phyloP scores from a whole-genome alignment of 495 filamentous ascomycete genomes.

The Hypoxylon cercidicola region DNA sequence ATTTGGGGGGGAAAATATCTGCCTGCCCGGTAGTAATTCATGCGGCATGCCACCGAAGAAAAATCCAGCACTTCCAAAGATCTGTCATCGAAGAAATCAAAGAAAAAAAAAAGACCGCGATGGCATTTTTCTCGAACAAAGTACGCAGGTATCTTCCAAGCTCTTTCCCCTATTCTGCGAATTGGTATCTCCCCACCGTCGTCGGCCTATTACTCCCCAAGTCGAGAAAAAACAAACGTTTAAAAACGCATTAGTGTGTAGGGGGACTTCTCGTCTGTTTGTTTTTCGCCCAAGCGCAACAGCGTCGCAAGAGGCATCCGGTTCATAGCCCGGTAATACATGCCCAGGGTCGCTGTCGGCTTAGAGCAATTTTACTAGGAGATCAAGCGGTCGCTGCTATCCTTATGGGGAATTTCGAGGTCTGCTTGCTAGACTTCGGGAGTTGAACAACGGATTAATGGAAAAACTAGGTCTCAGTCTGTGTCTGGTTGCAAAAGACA shows the following conservation, averaged over 20 bases:
- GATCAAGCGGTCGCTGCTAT: constrained; percentile 8
- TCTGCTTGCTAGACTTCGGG: constrained; percentile 8
- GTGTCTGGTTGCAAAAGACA: constrained; percentile 32
- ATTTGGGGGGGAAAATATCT: constrained; percentile 15
- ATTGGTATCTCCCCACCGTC: constrained; percentile 36
- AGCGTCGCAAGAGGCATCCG: constrained; percentile 32
- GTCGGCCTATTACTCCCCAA: constrained; percentile 35
- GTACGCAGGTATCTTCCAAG: constrained; percentile 43
- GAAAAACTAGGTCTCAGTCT: constrained; percentile 31
- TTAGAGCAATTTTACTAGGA: constrained; percentile 28
- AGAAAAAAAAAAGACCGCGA: constrained; percentile 13
- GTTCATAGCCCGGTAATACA: constrained; percentile 35
- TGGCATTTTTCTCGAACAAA: constrained; percentile 13
- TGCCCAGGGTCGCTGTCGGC: constrained; percentile 28
- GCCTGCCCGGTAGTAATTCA: constrained; percentile 12
- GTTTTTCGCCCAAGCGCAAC: constrained; percentile 11
- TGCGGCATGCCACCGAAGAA: constrained; percentile 7
- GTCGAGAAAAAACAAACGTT: constrained; percentile 30
- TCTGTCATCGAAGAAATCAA: constrained; percentile 30
- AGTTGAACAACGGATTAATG: constrained; percentile 26
- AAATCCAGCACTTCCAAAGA: constrained; percentile 25
- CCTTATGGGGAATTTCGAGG: constrained; percentile 15
- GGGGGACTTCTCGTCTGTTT: constrained; percentile 16
- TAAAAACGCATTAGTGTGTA: constrained; percentile 27
- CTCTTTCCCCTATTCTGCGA: constrained; percentile 27